Base-by-base conservation (phyloP, 1,139 yeast genomes). In the Kurtzmaniella quercitrusa region DNA sequence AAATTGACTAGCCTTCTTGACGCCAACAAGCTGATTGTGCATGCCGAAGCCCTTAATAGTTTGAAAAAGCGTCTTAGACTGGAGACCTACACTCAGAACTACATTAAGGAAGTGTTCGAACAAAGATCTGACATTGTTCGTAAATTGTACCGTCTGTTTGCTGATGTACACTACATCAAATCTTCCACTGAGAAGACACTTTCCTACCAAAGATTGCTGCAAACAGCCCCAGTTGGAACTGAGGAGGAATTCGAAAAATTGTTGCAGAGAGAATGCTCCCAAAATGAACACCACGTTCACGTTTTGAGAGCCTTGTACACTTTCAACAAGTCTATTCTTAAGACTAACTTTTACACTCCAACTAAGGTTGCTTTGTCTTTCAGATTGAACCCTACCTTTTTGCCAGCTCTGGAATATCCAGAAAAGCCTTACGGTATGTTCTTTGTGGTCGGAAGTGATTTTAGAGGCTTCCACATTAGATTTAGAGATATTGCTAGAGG, bases 401-500 rank as follows among this genome's bases (percentile, higher is more conserved):
- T 93, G 65, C 97, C 98, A 40, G 63, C 64, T 44, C 66, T 82
- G 18, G 98, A 93, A 67, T 93, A 91, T 63, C 95, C 97, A 41
- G 94, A 88, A 54, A 85, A 84, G 46, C 94, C 96, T 46, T 93
- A 70, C 60, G 98, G 98, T 51, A 87, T 93, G 87, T 91, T 93
- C 69, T 83, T 93, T 55, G 86, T 91, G 45, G 96, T 93, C 47
- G 98, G 98, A 49, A 87, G 91, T 53, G 97, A 94, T 61, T 93
- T 93, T 68, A 80, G 97, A 62, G 98, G 98, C 28, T 93, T 93
- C 84, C 98, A 93, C 63, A 84, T 93, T 52, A 80, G 98, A 65
- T 93, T 93, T 71, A 83, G 97, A 63, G 98, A 93, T 65, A 91
- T 93, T 57, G 95, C 98, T 30, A 82, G 98, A 65, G 98, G 98